Evolutionary conservation across 495 filamentous ascomycete genomes (phyloP), one percentile per base, ranked within the genome.

Genomic region (Podospora pseudopauciseta): DNA sequence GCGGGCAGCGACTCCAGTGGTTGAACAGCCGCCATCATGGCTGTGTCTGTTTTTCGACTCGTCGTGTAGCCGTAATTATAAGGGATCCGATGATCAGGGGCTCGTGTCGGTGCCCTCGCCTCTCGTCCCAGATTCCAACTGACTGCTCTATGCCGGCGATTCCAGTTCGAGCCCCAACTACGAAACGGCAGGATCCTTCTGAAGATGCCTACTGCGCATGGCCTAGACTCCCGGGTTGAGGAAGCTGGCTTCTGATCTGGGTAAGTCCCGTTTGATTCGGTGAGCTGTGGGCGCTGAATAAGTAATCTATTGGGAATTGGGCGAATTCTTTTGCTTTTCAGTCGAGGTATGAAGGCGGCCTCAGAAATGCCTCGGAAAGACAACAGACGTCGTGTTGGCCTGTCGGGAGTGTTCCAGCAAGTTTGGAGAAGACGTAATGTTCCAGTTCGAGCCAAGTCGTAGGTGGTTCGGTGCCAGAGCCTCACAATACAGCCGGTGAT

Each of bases 1-100:
- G 74, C 70, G n/a, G 78, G 75, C 59, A 73, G 63, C 49, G 75
- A 76, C 63, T 78, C 74, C 55, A 82, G 65, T 68, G 80, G 78
- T 63, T 82, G 71, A 54, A 74, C 70, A 20, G 72, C 62, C 5
- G 67, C 68, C 73, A 76, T 76, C 53, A 55, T 63, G 55, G 9
- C 5, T 55, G 32, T 44, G 30, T 39, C 60, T 44, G 15, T 7
- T 32, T 44, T 18, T 6, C 20, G 23, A 30, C 59, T 58, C 11
- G n/a, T 26, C n/a, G n/a, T 20, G 5, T 11, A 58, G 55, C 20
- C 6, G 55, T 58, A n/a, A 7, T 19, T 4, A 58, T 3, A 58
- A 58, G n/a, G 7, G 55, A 20, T 58, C n/a, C 55, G 23, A 58
- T 58, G n/a, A 23, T 27, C 19, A 20, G 9, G n/a, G 56, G 56